Evolutionary conservation across 148 eudicot species (phyloP), one percentile per base, ranked within the genome.

Genomic region (Persicaria maculosa): DNA sequence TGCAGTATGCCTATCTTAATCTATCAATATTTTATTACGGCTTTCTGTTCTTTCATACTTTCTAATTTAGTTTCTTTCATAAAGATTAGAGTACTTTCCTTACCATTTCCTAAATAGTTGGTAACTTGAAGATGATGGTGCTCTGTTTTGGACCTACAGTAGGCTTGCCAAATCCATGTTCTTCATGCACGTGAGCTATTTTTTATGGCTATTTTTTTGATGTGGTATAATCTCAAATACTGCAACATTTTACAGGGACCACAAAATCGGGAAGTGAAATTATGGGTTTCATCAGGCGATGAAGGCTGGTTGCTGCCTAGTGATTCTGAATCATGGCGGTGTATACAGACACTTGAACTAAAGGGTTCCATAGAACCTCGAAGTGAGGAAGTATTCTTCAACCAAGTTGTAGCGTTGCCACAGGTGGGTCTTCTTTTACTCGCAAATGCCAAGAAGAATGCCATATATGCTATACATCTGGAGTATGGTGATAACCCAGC

Each of bases 301-400:
- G 99, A 95, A 82, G 99, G 99, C 22, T 95, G 99, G 97, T 80
- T 95, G 89, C 92, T 92, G 68, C 92, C 99, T 47, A 89, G 97
- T 86, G 99, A 92, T 80, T 81, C 93, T 77, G 97, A 92, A 78
- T 90, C 94, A 47, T 95, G 99, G 99, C 75, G 82, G 50, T 95
- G 97, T 75, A 88, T 83, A 58, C 99, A 95, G 86, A 89, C 92
- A 72, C 76, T 95, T 79, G 92, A 95, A 68, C 79, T 95, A 80
- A 86, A 79, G 82, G 89, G 92, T 79, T 92, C 99, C 25, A 53
- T 83, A 50, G 91, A 79, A 74, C 82, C 86, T 81, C 85, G 73
- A 52, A 79, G 57, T 46, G 97, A 90, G 76, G 97, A 89, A 46
- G 91, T 86, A 36, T 95, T 95, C 81, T 92, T 95, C 75, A 95